Base-by-base conservation (phyloP, 768 basidiomycete species). In the Boletus subcaerulescens region DNA sequence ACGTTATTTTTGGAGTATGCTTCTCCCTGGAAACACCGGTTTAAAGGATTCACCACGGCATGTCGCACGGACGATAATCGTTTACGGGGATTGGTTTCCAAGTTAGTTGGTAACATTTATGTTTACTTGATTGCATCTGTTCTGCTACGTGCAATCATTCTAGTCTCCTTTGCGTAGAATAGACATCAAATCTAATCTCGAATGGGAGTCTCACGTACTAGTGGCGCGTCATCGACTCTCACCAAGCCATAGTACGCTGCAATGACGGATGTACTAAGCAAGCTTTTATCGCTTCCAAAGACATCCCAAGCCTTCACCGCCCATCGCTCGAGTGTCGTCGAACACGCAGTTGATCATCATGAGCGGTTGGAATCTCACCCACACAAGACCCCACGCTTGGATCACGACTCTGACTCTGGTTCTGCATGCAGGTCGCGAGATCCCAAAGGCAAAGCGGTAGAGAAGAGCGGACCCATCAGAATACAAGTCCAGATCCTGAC, bases 321-420 rank as follows among this genome's bases (percentile, higher is more conserved):
- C 32, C 58, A 79, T 20, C 74, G 70, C 35, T 58, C 76, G 4
- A 71, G 77, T 7, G 64, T 74, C 41, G 50, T 71, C 45, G 74
- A 76, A 52, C 52, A n/a, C 26, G 49, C 66, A 9, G 1, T 60
- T 29, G 69, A 76, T 55, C 55, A 39, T 20, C 56, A 59, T 51
- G 74, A 77, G 54, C 77, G 77, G 71, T 78, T 75, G 65, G 80
- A 74, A 67, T 81, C 81, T 71, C 82, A 79, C 74, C 80, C 81
- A 59, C 80, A 78, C 71, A 90, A 91, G 76, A 81, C 81, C 54
- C 78, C 85, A 57, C 84, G 86, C 58, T 74, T 86, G 71, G 80
- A 79, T 58, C 73, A 74, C 62, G 84, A 87, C 76, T 82, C 80
- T 71, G 86, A 89, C 73, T 79, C 84, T 62, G 80, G 80, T 60